Evolutionary conservation across 495 filamentous ascomycete genomes (phyloP).

Genomic region (Chaetomidium leptoderma): DNA sequence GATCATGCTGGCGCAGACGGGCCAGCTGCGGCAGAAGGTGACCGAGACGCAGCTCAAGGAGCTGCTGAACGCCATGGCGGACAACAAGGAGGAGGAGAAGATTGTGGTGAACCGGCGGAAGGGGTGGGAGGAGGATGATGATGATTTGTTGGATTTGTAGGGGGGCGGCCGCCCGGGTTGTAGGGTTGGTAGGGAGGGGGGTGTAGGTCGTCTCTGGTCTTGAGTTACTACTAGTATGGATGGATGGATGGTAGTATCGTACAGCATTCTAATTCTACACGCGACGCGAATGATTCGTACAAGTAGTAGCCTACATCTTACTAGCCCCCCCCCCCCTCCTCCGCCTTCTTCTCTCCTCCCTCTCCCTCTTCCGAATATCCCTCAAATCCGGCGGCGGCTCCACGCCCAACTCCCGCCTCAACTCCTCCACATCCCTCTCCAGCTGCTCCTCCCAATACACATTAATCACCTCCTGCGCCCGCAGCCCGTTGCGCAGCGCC

Average conservation of each 20-base stretch:
- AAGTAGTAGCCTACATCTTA: too few species aligned
- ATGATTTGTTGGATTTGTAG: slow-evolving; percentile 67
- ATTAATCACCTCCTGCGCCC: slow-evolving; percentile 80
- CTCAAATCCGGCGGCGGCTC: slow-evolving; percentile 88
- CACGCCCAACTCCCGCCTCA: slow-evolving; percentile 70
- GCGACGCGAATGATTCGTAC: background rate
- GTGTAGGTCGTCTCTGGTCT: background rate
- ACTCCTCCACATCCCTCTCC: slow-evolving; percentile 73
- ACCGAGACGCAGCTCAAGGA: slow-evolving; percentile 93
- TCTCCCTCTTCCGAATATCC: slow-evolving; percentile 65
- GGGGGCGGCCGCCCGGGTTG: too few species aligned
- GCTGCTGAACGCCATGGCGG: slow-evolving; percentile 73
- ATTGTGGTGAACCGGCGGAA: slow-evolving; percentile 82
- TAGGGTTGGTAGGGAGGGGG: background rate
- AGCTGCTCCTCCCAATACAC: slow-evolving; percentile 98
- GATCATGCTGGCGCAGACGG: slow-evolving; percentile 82
- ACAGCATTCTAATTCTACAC: slow-evolving; percentile 7
- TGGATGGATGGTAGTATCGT: background rate
- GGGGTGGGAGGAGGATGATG: slow-evolving; percentile 78
- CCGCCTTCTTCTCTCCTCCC: slow-evolving; percentile 62
- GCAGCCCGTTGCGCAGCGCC: slow-evolving; percentile 78
- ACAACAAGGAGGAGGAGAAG: slow-evolving; percentile 66
- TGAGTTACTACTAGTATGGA: background rate
- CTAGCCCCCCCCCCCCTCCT: slow-evolving; percentile 40
- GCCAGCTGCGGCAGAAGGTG: slow-evolving; percentile 81